phyloP scores from a whole-genome alignment of 2,329 filamentous ascomycete species.

The Didymella pomorum region DNA sequence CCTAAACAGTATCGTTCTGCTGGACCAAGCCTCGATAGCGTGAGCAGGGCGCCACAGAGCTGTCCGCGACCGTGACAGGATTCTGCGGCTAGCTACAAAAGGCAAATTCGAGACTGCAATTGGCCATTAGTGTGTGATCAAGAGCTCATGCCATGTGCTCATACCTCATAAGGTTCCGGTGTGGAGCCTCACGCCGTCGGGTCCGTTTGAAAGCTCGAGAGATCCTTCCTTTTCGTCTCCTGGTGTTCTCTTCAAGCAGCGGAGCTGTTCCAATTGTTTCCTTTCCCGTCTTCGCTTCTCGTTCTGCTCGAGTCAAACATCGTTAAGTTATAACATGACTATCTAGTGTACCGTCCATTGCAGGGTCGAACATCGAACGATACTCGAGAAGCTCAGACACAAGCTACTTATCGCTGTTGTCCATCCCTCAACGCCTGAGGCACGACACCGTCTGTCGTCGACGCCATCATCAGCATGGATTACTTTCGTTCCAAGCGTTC shows the following conservation, averaged over 20 bases:
- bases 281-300: conserved; percentile 9
- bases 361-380: conserved; percentile 18
- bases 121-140: conserved; percentile 30
- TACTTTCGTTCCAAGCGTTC: conserved; percentile 36
- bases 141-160: conserved; percentile 30
- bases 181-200: conserved; percentile 18
- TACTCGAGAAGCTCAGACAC: conserved; percentile 16
- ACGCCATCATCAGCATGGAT: conserved; percentile 32
- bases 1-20: conserved; percentile 16
- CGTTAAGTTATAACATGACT: conserved; percentile 16
- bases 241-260: conserved; percentile 14
- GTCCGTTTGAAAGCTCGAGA: conserved; percentile 10
- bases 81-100: conserved; percentile 20
- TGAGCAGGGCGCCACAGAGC: conserved; percentile 11
- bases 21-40: conserved; percentile 19
- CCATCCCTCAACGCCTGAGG: conserved; percentile 11
- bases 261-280: conserved; percentile 14
- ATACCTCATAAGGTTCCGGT: conserved; percentile 15
- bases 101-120: conserved; percentile 18
- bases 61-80: conserved; percentile 14
- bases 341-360: conserved; percentile 14
- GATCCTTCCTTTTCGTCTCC: conserved; percentile 14
- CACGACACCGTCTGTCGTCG: conserved; percentile 3
- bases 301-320: conserved; percentile 19
- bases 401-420: conserved; percentile 3